These are phyloP conservation scores for Ophioceras dolichostomum DNA, from an alignment of 2,329 filamentous ascomycete genomes.

Conservation along the genomic window DNA sequence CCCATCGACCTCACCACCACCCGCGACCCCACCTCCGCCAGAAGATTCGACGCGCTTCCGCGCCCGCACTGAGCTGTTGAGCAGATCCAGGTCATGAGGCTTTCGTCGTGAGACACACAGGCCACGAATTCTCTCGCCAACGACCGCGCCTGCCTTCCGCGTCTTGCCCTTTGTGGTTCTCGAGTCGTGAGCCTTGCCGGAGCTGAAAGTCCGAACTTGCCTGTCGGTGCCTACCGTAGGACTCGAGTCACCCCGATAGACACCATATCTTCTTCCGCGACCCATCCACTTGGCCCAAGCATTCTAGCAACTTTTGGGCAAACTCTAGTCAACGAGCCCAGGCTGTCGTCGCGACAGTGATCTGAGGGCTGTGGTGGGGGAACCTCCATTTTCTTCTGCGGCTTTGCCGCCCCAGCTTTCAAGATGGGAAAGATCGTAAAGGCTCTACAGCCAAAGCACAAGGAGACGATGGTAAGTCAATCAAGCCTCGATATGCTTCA, in stretches of 20 bases:
- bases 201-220: too few relatives aligned
- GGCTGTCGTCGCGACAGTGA: conserved; percentile 26
- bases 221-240: background rate
- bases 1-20: background rate
- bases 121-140: too few relatives aligned
- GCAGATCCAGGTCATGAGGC: too few relatives aligned
- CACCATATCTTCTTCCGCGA: too few relatives aligned
- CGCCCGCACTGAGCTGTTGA: too few relatives aligned
- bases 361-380: conserved; percentile 44
- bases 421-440: conserved; percentile 60
- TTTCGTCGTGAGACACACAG: too few relatives aligned
- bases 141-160: too few relatives aligned
- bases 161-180: too few relatives aligned
- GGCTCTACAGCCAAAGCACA: conserved; percentile 53
- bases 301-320: too few relatives aligned
- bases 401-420: conserved; percentile 44
- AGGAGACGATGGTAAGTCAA: conserved; percentile 49
- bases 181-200: too few relatives aligned
- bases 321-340: conserved; percentile 12
- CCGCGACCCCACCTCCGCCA: background rate
- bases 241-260: background rate
- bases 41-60: background rate
- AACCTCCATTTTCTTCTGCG: conserved; percentile 33
- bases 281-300: too few relatives aligned
- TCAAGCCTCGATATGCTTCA: conserved; percentile 1